Evolutionary conservation across 768 basidiomycete genomes (phyloP), one percentile per base, ranked within the genome.

Genomic region (Royoungia palumana): DNA sequence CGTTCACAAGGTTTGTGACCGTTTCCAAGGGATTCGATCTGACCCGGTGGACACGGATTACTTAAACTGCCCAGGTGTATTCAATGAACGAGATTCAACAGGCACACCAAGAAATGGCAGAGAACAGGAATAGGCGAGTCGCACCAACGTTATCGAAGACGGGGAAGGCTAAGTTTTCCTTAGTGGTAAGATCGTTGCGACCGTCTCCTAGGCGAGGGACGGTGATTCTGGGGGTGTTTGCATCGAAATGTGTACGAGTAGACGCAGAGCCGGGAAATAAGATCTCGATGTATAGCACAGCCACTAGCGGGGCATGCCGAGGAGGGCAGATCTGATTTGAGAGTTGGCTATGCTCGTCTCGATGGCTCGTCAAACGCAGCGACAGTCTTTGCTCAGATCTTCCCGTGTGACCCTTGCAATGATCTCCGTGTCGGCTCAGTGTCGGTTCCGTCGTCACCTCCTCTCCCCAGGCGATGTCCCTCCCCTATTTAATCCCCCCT

Each of bases 41-140:
- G 37, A 46, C 22, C 58, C 56, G 53, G 46, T 41, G 41, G 41
- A 25, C 17, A 58, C 51, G 54, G 54, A 53, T 12, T 10, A 32
- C 24, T 32, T 39, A 44, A 36, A 28, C 14, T 35, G 5, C 44
- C 35, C 51, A 91, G 88, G 82, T 89, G 16, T 94, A 85, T 69
- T 75, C 81, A 2, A 92, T 88, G 89, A 75, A 77, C 12, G 75
- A 89, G 43, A 89, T 95, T 43, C 80, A 81, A 58, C 78, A 79
- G 25, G 93, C 92, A 2, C 90, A 92, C 54, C 74, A 76, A 51
- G 89, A 89, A 68, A 93, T 97, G 86, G 82, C 87, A 63, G 81
- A 72, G 49, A 86, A 92, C 60, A 76, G 72, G 67, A 85, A 79
- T 55, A 75, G 69, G 67, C 63, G 44, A 63, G 73, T 41, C n/a